These are phyloP conservation scores for Curvularia eragrostidis DNA, from an alignment of 2,329 filamentous ascomycete genomes.

Conservation along the genomic window DNA sequence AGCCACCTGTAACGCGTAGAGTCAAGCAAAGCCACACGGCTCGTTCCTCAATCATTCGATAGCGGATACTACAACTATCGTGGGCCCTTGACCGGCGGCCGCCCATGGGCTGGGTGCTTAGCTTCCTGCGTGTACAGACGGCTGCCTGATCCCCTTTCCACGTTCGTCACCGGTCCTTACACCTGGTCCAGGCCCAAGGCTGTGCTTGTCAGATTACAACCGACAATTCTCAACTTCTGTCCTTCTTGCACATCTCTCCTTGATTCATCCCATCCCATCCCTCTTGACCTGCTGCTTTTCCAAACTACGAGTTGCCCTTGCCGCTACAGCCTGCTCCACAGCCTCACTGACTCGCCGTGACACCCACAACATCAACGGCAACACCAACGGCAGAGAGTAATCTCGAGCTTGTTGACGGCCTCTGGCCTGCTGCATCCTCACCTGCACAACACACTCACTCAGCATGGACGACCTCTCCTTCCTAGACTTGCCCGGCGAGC, in stretches of 20 bases:
- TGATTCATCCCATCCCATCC: not conserved
- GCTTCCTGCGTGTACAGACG: slow-evolving; percentile 8
- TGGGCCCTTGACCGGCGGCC: slow-evolving; percentile 4
- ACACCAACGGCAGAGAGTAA: not conserved
- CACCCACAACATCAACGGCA: not conserved
- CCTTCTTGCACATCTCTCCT: not conserved
- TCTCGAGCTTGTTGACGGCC: not conserved
- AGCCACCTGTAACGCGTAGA: slow-evolving; percentile 1
- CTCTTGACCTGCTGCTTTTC: not conserved
- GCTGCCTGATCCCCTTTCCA: slow-evolving; percentile 23
- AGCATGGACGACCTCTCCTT: slow-evolving; percentile 27
- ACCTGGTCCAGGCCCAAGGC: slow-evolving; percentile 20
- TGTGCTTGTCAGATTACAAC: not conserved
- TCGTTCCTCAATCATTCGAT: not conserved
- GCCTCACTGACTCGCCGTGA: slow-evolving; percentile 4
- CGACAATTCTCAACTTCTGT: not conserved
- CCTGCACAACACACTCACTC: not conserved
- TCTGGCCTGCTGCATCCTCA: not conserved
- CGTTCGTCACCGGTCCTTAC: slow-evolving; percentile 9
- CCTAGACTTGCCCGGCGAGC: slow-evolving; percentile 20
- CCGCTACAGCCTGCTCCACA: slow-evolving; percentile 13
- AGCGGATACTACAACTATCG: not conserved
- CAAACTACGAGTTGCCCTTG: slow-evolving; percentile 4
- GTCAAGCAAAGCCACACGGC: not conserved
- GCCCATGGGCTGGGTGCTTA: slow-evolving; percentile 4